These are phyloP conservation scores for Cutaneotrichosporon sp. DNA, from an alignment of 1,284 basidiomycete species.

Conservation along the genomic window DNA sequence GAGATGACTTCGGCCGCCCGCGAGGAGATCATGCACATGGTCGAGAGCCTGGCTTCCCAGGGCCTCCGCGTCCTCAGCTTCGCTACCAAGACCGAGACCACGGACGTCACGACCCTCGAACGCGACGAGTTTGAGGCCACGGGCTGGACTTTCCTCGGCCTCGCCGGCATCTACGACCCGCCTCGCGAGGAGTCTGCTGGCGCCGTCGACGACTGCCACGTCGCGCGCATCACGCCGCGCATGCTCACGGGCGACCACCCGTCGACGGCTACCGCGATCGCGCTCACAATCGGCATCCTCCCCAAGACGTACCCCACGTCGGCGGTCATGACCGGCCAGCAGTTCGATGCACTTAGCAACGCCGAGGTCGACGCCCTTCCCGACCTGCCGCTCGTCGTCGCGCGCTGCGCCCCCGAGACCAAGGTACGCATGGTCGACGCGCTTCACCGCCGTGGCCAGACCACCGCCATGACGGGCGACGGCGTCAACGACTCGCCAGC, in stretches of 20 bases:
- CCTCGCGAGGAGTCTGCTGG: constrained; percentile 67
- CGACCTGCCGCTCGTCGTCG: constrained; percentile 62
- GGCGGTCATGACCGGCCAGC: constrained; percentile 59
- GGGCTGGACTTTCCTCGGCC: constrained; percentile 63
- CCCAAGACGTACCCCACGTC: constrained; percentile 50
- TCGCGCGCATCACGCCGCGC: constrained; percentile 66
- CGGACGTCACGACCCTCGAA: constrained; percentile 45
- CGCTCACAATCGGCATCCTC: constrained; percentile 60
- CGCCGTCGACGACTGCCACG: constrained; percentile 64
- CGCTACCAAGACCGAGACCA: constrained; percentile 54
- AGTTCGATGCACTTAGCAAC: constrained; percentile 67
- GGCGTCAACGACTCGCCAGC: constrained; percentile 65
- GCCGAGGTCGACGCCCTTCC: constrained; percentile 62
- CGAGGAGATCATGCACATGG: constrained; percentile 57
- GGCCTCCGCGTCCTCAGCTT: constrained; percentile 60
- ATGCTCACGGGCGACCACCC: constrained; percentile 63
- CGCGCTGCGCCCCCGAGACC: constrained; percentile 60
- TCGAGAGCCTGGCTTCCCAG: constrained; percentile 60
- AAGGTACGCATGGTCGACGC: constrained; percentile 63
- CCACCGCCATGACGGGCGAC: constrained; percentile 56
- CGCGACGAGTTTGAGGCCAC: constrained; percentile 61
- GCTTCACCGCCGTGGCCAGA: constrained; percentile 57
- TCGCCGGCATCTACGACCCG: constrained; percentile 69
- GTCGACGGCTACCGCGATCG: constrained; percentile 58
- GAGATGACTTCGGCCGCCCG: constrained; percentile 37